These are phyloP conservation scores for Geotrichum klebahnii DNA, from an alignment of 1,139 yeast genomes.

Conservation along the genomic window DNA sequence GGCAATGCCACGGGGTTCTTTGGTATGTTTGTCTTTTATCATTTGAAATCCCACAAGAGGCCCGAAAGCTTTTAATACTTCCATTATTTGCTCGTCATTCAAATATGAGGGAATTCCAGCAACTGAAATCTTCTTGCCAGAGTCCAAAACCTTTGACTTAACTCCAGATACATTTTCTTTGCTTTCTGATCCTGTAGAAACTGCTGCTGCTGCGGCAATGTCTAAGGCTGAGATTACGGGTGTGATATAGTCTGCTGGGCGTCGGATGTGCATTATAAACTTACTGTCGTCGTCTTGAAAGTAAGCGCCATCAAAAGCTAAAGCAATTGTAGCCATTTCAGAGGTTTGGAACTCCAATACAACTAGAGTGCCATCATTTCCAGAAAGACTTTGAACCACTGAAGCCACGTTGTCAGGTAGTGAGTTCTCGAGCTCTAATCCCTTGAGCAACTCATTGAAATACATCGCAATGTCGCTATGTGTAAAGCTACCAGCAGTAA, in stretches of 20 bases:
- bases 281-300: slow-evolving; percentile 32
- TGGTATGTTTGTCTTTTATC: slow-evolving; percentile 37
- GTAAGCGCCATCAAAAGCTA: slow-evolving; percentile 45
- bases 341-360: slow-evolving; percentile 53
- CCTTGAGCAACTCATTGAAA: slow-evolving; percentile 28
- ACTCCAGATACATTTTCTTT: neutral
- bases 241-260: slow-evolving; percentile 65
- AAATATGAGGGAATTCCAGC: slow-evolving; percentile 44
- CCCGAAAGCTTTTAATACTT: slow-evolving; percentile 42
- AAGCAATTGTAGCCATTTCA: slow-evolving; percentile 57
- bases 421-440: slow-evolving; percentile 28
- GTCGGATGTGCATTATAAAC: slow-evolving; percentile 38
- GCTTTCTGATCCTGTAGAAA: neutral
- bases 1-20: slow-evolving; percentile 45
- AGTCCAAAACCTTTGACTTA: slow-evolving; percentile 9
- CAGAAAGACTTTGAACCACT: slow-evolving; percentile 37
- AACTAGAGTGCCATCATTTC: slow-evolving; percentile 29
- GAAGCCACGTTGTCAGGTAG: slow-evolving; percentile 25
- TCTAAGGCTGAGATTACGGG: slow-evolving; percentile 28
- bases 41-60: slow-evolving; percentile 37
- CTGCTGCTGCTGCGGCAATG: slow-evolving; percentile 8
- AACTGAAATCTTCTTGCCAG: slow-evolving; percentile 28
- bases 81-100: slow-evolving; percentile 40
- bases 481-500: slow-evolving; percentile 42
- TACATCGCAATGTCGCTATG: slow-evolving; percentile 39